Evolutionary conservation across 1,284 basidiomycete genomes (phyloP), one percentile per base, ranked within the genome.

Genomic region (Fomitiporia mediterranea): DNA sequence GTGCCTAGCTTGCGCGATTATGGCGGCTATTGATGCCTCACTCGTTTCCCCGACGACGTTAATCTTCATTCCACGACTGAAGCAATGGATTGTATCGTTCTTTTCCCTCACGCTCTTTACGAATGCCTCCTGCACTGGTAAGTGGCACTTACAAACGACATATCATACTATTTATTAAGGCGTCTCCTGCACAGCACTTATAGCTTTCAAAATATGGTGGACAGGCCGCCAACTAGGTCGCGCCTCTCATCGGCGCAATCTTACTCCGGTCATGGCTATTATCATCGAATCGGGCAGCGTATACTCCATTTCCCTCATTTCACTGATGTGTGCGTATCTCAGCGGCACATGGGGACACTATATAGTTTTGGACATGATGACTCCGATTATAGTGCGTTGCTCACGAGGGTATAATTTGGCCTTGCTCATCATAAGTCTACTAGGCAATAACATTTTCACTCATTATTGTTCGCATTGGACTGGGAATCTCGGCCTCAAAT

Each of bases 241-340:
- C 23, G 59, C 55, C 6, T 61, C 67, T 11, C 53, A 61, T 11
- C 47, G 62, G 23, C 67, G 62, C 53, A 56, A 72, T 43, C 30
- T 44, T 50, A 61, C 62, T 19, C 66, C 71, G 5, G 58, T 71
- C 49, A 65, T 71, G 38, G 62, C 70, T 32, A 66, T 74, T n/a
- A 66, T 75, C 21, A 62, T 76, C 40, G 74, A 74, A 59, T 73
- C 72, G 17, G 73, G 73, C n/a, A 67, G 69, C 3, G 68, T 75
- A 21, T 74, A 74, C 59, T 73, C 72, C 1, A 61, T 61, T 17
- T 69, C 69, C 2, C 66, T 74, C 13, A 61, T 70, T 21, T 60
- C 63, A 8, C 62, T 75, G 19, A 65, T 74, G 9, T 64, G 70
- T 13, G 60, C 71, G 11, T 74, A 71, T 61, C 63, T 69, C 50